phyloP scores from a whole-genome alignment of 768 basidiomycete species.

The Chalciporus piperatus region DNA sequence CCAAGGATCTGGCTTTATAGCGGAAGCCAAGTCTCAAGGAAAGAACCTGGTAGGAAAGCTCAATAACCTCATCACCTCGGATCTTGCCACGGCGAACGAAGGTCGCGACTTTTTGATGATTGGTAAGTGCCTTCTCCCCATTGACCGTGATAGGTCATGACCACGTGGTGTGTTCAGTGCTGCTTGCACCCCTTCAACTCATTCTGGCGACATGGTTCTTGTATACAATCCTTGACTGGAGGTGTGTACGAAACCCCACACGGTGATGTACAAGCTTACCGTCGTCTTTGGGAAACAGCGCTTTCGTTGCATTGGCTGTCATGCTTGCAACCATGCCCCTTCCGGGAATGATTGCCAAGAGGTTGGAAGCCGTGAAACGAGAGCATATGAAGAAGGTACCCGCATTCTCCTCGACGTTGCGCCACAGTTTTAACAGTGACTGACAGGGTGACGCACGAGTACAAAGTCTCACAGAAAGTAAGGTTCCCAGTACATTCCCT shows the following conservation, averaged over 20 bases:
- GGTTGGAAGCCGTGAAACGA: slow-evolving; percentile 46
- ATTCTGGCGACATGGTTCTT: slow-evolving; percentile 40
- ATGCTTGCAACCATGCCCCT: slow-evolving; percentile 55
- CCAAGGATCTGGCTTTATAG: background rate
- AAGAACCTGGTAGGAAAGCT: slow-evolving; percentile 68
- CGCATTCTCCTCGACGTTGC: background rate
- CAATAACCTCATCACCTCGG: slow-evolving; percentile 69
- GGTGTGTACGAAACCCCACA: slow-evolving; percentile 3
- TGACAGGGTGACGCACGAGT: slow-evolving; percentile 56
- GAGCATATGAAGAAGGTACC: slow-evolving; percentile 45
- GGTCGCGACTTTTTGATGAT: slow-evolving; percentile 17
- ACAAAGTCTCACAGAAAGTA: slow-evolving; percentile 59
- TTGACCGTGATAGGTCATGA: background rate
- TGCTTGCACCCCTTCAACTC: slow-evolving; percentile 10
- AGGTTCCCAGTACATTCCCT: slow-evolving; percentile 10
- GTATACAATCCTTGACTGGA: slow-evolving; percentile 49
- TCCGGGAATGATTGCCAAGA: slow-evolving; percentile 53
- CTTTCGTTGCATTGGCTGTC: slow-evolving; percentile 51
- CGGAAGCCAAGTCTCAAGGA: slow-evolving; percentile 18
- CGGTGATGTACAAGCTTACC: too few relatives aligned
- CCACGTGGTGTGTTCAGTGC: background rate
- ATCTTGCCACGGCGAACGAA: slow-evolving; percentile 13
- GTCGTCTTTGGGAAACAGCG: slow-evolving; percentile 9
- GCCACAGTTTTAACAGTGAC: background rate
- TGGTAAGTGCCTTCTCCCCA: background rate